Evolutionary conservation across 192 early-diverging fungal genomes (phyloP).

Genomic region (Podochytrium sp.): DNA sequence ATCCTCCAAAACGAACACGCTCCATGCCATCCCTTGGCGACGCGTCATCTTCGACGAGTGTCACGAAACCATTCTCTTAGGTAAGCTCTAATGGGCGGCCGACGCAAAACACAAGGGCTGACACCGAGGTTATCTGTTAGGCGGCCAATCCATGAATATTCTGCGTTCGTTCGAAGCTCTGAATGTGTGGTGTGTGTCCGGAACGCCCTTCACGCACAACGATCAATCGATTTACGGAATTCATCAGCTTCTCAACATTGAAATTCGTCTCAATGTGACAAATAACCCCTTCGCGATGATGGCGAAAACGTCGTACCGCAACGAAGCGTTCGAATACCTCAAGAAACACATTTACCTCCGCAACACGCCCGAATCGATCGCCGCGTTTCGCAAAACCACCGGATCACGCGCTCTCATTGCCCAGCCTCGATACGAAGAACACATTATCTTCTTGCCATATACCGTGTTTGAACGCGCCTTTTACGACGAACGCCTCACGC

Average conservation of each 20-base stretch:
- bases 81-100: too few relatives aligned
- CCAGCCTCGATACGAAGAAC: constrained; percentile 12
- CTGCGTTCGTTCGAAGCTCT: neutral
- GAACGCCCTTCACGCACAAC: constrained; percentile 25
- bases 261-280: constrained; percentile 20
- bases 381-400: constrained; percentile 2
- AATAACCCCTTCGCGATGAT: constrained; percentile 19
- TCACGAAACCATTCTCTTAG: constrained; percentile 26
- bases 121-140: too few relatives aligned
- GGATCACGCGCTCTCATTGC: neutral
- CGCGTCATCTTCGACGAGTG: constrained; percentile 27
- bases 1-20: neutral
- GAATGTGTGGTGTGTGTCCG: constrained; percentile 22
- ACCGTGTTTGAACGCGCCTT: constrained; percentile 28
- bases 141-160: too few relatives aligned
- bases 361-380: constrained; percentile 17
- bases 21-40: constrained; percentile 13
- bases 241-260: constrained; percentile 26
- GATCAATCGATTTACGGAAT: constrained; percentile 20
- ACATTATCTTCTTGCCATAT: constrained; percentile 19
- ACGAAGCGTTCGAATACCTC: constrained; percentile 27
- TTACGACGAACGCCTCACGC: constrained; percentile 15
- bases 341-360: constrained; percentile 11
- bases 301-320: neutral
- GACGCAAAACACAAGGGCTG: too few relatives aligned